phyloP scores from a whole-genome alignment of 306 rosid genomes.

The Cucurbita maxima region DNA sequence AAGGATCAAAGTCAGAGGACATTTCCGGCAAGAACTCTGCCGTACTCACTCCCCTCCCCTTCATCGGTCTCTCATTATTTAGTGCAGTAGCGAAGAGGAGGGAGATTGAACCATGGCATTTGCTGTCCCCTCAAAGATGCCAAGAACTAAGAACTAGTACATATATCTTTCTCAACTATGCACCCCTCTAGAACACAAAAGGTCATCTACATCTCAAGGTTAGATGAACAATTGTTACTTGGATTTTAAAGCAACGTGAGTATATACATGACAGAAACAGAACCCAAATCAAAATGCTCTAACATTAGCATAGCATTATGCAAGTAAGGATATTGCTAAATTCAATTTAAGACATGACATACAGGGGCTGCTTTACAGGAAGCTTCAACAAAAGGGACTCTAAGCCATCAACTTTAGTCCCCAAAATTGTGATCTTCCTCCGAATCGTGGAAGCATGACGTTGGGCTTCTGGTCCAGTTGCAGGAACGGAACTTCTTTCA shows the following conservation, averaged over 20 bases:
- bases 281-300: background rate
- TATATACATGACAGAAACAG: background rate
- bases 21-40: background rate
- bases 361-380: conserved; percentile 22
- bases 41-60: background rate
- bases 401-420: conserved; percentile 29
- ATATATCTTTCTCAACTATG: background rate
- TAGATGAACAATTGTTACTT: background rate
- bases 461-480: conserved; percentile 28
- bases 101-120: background rate
- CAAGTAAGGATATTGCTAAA: background rate
- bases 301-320: background rate
- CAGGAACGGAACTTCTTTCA: conserved; percentile 18
- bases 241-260: background rate
- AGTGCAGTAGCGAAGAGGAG: background rate
- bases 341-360: background rate
- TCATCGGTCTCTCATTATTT: background rate
- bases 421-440: conserved; percentile 29
- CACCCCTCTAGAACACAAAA: background rate
- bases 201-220: background rate
- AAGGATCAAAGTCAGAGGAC: background rate
- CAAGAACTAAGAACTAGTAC: background rate
- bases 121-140: background rate
- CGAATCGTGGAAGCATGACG: conserved; percentile 25
- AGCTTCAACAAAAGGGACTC: conserved; percentile 21